Percentiles rank a stretch among this genome's conserved stretches.
Evolutionary conservation across 208 protist genomes (phyloP).

Genomic region (Spongospora subterranea): DNA sequence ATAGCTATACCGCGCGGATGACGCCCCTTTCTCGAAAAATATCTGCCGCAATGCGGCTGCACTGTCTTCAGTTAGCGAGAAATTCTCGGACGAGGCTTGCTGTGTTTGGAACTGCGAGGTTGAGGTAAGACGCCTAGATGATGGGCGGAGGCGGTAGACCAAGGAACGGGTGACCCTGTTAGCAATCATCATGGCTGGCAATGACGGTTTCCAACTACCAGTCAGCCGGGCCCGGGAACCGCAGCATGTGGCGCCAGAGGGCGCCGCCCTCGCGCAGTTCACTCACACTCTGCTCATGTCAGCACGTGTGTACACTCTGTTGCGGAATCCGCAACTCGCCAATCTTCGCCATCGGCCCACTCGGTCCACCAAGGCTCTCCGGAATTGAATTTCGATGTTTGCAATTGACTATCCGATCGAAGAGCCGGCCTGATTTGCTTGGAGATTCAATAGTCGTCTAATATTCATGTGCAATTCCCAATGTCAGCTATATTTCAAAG

Average conservation of each 20-base stretch:
- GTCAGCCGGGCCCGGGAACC: not conserved
- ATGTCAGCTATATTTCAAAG: too few species aligned
- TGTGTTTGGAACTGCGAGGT: not conserved
- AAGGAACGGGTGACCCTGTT: not conserved
- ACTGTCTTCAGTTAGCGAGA: not conserved
- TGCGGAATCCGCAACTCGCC: too few species aligned
- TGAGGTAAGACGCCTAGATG: not conserved
- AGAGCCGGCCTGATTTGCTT: too few species aligned
- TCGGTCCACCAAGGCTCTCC: too few species aligned
- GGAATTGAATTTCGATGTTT: too few species aligned
- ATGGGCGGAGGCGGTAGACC: not conserved
- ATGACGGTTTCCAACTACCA: not conserved
- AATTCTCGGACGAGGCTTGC: not conserved
- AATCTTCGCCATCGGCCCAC: too few species aligned
- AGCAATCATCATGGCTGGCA: not conserved
- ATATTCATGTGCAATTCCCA: too few species aligned
- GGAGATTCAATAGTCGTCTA: too few species aligned
- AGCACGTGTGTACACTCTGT: too few species aligned
- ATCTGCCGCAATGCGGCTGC: not conserved
- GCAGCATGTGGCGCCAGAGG: not conserved
- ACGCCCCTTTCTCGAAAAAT: constrained; percentile 2
- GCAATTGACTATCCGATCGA: too few species aligned
- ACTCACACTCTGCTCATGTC: too few species aligned
- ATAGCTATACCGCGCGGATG: not conserved
- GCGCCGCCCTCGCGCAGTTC: too few species aligned